These are phyloP conservation scores for Botrytis cinerea DNA, from an alignment of 2,329 filamentous ascomycete species.

Conservation along the genomic window DNA sequence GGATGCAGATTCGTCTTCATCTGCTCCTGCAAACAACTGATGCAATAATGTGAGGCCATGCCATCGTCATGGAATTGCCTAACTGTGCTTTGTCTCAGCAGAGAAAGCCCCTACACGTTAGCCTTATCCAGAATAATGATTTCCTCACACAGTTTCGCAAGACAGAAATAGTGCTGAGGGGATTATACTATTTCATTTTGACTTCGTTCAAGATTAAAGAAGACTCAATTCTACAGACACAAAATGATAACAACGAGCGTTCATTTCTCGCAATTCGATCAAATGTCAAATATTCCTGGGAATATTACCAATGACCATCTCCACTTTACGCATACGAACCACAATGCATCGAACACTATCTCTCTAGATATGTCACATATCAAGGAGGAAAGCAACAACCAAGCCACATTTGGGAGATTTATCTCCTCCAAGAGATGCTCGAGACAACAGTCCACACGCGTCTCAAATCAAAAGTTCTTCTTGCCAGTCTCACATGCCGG, in stretches of 20 bases:
- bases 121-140: not conserved
- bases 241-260: not conserved
- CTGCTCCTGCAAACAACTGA: not conserved
- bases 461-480: not conserved
- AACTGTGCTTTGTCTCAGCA: not conserved
- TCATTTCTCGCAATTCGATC: not conserved
- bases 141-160: not conserved
- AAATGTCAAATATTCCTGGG: not conserved
- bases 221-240: not conserved
- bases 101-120: too few species aligned
- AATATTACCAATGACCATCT: not conserved
- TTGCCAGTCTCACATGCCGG: not conserved
- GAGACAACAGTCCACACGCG: not conserved
- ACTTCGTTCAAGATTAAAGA: not conserved
- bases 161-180: not conserved
- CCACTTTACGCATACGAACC: not conserved
- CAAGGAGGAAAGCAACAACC: not conserved
- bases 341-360: not conserved
- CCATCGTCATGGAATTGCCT: not conserved
- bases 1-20: slow-evolving; percentile 2
- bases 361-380: not conserved
- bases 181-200: not conserved
- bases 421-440: not conserved
- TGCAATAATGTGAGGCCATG: not conserved
- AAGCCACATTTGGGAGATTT: not conserved